A percentile compares a stretch with the other conserved stretches of the same genome.
Conservation (phyloP, 2,329 filamentous ascomycete genomes). For the Fusarium bulbicola region DNA sequence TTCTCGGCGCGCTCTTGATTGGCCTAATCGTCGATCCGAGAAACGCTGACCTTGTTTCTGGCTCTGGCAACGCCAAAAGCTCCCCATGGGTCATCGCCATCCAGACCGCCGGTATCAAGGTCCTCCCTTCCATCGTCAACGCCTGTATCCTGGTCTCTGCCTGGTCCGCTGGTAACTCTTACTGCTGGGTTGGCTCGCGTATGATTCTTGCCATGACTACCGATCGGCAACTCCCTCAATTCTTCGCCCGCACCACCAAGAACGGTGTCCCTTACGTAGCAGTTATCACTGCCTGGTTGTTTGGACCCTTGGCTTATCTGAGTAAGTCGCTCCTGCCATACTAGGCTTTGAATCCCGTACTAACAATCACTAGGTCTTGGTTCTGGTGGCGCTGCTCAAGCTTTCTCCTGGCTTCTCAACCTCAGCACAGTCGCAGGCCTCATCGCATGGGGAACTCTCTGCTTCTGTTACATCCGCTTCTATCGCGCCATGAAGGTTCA, state of each 20-base stretch:
- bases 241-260: slow-evolving; percentile 68
- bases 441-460: slow-evolving; percentile 68
- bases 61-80: slow-evolving; percentile 55
- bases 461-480: slow-evolving; percentile 69
- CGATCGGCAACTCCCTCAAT: slow-evolving; percentile 70
- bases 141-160: slow-evolving; percentile 73
- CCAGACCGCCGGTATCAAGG: slow-evolving; percentile 68
- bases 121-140: slow-evolving; percentile 73
- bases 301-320: slow-evolving; percentile 75
- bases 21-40: slow-evolving; percentile 70
- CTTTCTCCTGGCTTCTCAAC: slow-evolving; percentile 78
- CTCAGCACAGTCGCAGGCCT: slow-evolving; percentile 71
- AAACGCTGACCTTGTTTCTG: slow-evolving; percentile 63
- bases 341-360: fast-evolving
- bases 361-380: slow-evolving; percentile 24
- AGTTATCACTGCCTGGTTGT: slow-evolving; percentile 62
- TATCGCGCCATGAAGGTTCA: slow-evolving; percentile 59
- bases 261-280: slow-evolving; percentile 68
- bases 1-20: slow-evolving; percentile 65
- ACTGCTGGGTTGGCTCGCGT: slow-evolving; percentile 64
- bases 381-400: slow-evolving; percentile 62
- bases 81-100: slow-evolving; percentile 78
- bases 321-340: slow-evolving; percentile 57
- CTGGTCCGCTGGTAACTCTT: slow-evolving; percentile 68
- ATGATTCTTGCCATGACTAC: slow-evolving; percentile 75